Conservation (phyloP, 345 rosid genomes). For the Lumnitzera littorea region DNA sequence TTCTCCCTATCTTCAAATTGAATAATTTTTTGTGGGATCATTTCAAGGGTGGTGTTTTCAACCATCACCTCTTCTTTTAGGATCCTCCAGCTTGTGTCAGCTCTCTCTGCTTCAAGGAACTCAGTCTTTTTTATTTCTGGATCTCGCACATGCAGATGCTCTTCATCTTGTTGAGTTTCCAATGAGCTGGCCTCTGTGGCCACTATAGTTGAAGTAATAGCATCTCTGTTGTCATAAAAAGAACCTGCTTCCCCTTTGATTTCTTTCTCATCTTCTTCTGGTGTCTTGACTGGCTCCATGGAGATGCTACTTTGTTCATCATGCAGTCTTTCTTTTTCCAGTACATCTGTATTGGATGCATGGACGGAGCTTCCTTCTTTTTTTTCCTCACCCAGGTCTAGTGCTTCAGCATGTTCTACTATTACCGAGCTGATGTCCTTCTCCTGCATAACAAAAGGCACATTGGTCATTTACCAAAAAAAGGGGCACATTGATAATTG, state of each 20-base stretch:
- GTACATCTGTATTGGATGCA: neutral
- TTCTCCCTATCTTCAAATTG: neutral
- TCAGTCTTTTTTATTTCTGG: neutral
- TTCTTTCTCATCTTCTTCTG: neutral
- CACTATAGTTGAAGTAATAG: neutral
- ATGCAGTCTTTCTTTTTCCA: neutral
- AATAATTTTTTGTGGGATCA: neutral
- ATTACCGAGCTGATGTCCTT: neutral
- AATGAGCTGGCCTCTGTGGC: neutral
- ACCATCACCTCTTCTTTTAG: neutral
- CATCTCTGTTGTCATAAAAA: neutral
- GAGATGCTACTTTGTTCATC: neutral
- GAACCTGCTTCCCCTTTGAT: neutral
- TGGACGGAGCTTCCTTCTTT: constrained; percentile 1
- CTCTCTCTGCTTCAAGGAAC: neutral
- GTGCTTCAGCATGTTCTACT: neutral
- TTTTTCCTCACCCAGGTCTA: neutral
- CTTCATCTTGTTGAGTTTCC: neutral
- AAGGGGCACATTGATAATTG: too few species aligned
- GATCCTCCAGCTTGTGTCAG: neutral
- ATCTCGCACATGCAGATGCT: neutral
- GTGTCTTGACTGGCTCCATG: neutral
- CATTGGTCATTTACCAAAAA: too few species aligned
- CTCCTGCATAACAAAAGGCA: neutral
- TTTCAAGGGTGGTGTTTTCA: neutral